Evolutionary conservation across 352 stramenopile species (phyloP), one percentile per base, ranked within the genome.

Genomic region (Globisporangium alternatum): DNA sequence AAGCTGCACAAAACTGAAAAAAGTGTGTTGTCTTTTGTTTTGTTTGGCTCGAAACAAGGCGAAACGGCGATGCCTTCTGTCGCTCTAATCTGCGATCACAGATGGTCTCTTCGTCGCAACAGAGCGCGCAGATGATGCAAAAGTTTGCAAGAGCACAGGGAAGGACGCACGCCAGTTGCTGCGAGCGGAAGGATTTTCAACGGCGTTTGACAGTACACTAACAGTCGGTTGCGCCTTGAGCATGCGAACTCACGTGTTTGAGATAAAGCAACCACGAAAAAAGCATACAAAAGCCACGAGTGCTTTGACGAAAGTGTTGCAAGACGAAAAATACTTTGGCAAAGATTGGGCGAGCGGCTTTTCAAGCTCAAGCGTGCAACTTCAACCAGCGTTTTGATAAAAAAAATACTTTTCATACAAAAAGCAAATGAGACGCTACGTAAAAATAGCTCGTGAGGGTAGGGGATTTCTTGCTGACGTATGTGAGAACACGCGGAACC

Each of bases 311-410:
- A 41, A 41, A 17, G 12, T 41, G 35, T 41, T 41, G 10, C 9
- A 21, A 21, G 13, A 47, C 7, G 5, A 47, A 47, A 47, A 47
- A 2, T 12, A 45, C 15, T 44, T 44, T 45, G 39, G 39, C 43
- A 47, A 22, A 47, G 17, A 48, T 17, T 48, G 43, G 19, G 43
- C 43, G 43, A 4, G 35, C 43, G 19, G 43, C 19, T 22, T 48
- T 21, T 48, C 43, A 48, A 48, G 43, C 43, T 48, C 43, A 48
- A 48, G 43, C 39, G 13, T 17, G 4, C 43, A 48, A 48, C 43
- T 48, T 48, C 43, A 48, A 48, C 43, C 43, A 47, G 41, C 2
- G 15, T n/a, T 47, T 47, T 47, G 41, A 47, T 47, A 47, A 47
- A 47, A 47, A 47, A 47, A 5, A 5, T n/a, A 2, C 13, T n/a